These are phyloP conservation scores for Aphanomyces invadans DNA, from an alignment of 352 stramenopile genomes.

Conservation along the genomic window DNA sequence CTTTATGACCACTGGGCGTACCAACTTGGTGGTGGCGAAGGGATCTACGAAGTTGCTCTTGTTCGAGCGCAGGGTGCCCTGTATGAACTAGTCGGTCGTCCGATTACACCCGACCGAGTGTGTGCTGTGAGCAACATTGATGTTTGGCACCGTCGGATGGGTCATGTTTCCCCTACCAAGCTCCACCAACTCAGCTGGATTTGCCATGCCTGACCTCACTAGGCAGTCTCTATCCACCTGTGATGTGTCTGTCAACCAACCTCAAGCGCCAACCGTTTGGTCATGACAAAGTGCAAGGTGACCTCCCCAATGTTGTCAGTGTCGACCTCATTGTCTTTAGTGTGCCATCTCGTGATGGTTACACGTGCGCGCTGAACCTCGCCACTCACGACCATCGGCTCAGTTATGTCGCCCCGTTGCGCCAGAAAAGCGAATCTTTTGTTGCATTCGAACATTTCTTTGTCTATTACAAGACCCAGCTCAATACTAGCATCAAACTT, in stretches of 20 bases:
- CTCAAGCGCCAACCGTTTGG: background rate
- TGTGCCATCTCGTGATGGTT: constrained; percentile 3
- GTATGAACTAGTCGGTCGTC: background rate
- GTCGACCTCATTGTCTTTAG: constrained; percentile 9
- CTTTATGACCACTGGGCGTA: background rate
- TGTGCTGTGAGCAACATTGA: background rate
- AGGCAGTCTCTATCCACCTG: background rate
- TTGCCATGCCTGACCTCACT: background rate
- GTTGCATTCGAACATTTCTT: background rate
- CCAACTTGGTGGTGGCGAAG: background rate
- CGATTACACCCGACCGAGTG: background rate
- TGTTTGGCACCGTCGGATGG: constrained; percentile 13
- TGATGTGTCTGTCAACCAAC: background rate
- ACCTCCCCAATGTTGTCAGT: constrained; percentile 1
- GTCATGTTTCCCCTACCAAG: background rate
- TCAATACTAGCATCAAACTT: constrained; percentile 1
- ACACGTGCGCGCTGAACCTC: background rate
- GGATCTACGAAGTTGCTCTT: background rate
- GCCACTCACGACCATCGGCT: background rate
- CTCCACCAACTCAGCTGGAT: constrained; percentile 1
- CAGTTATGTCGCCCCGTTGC: background rate
- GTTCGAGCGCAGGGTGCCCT: background rate
- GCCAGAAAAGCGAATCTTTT: background rate
- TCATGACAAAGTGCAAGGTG: constrained; percentile 3
- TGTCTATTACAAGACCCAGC: constrained; percentile 2